A percentile compares a stretch with the other conserved stretches of the same genome.
These are phyloP conservation scores for Platanthera zijinensis DNA, from an alignment of 106 monocot genomes.

Conservation along the genomic window DNA sequence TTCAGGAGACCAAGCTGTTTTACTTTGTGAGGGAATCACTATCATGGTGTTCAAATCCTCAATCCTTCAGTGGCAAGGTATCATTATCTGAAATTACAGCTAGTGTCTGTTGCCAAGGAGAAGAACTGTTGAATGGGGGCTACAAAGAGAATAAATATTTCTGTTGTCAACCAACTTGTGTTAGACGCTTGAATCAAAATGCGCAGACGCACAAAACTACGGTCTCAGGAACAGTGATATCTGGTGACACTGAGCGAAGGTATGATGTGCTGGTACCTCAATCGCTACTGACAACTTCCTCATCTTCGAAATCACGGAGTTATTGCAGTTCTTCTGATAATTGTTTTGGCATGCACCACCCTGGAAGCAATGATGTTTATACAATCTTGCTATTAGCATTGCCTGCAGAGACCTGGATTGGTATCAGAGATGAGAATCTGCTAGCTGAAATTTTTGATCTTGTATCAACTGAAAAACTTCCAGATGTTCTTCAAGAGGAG, in stretches of 20 bases:
- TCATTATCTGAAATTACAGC: conserved; percentile 61
- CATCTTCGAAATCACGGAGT: neutral
- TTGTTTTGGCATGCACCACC: conserved; percentile 38
- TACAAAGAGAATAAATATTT: conserved; percentile 16
- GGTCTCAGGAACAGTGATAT: conserved; percentile 57
- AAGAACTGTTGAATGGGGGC: conserved; percentile 40
- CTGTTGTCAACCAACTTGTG: conserved; percentile 55
- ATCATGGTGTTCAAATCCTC: conserved; percentile 23
- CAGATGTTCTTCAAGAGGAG: conserved; percentile 77
- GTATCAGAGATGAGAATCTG: conserved; percentile 47
- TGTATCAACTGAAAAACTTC: conserved; percentile 56
- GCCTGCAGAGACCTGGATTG: conserved; percentile 51
- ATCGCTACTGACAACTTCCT: conserved; percentile 21
- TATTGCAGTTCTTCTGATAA: conserved; percentile 20
- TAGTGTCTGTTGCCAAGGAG: conserved; percentile 74
- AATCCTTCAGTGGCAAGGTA: conserved; percentile 18
- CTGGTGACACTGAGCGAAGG: conserved; percentile 52
- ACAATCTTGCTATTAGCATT: conserved; percentile 73
- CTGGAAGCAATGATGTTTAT: conserved; percentile 57
- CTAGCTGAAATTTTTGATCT: conserved; percentile 46
- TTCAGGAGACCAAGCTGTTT: conserved; percentile 61
- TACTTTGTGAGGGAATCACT: conserved; percentile 48
- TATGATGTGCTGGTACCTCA: conserved; percentile 71
- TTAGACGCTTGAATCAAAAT: conserved; percentile 35
- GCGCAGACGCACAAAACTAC: conserved; percentile 36